Conservation (phyloP, 176 grass and related monocot species). For the Avena insularis region DNA sequence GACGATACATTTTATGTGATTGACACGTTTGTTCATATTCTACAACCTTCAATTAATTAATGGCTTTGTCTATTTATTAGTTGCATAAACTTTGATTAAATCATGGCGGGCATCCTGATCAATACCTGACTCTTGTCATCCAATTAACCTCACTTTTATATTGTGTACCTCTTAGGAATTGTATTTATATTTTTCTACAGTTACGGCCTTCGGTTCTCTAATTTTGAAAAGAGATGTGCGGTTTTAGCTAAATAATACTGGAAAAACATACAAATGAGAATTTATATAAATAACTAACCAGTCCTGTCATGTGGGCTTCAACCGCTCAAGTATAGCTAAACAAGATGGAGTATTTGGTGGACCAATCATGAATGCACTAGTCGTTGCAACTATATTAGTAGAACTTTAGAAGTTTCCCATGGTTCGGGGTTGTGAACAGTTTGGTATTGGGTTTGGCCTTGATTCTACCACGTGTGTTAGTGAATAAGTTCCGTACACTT, state of each 20-base stretch:
- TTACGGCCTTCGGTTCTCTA: background rate
- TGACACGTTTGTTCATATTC: background rate
- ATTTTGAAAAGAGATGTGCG: background rate
- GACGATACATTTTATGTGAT: background rate
- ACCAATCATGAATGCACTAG: background rate
- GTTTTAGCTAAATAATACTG: background rate
- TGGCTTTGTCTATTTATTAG: background rate
- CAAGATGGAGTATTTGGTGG: conserved; percentile 30
- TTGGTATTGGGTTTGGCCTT: background rate
- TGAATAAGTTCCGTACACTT: background rate
- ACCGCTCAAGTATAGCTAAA: background rate
- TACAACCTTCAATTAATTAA: background rate
- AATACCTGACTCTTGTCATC: background rate
- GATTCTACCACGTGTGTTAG: conserved; percentile 35
- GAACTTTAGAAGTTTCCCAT: background rate
- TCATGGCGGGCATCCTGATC: background rate
- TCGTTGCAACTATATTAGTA: background rate
- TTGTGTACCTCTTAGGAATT: background rate
- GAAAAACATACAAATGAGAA: background rate
- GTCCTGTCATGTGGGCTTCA: background rate
- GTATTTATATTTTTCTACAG: background rate
- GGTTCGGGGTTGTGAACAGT: background rate
- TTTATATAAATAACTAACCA: background rate
- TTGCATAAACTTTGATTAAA: background rate
- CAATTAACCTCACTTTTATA: background rate